Conservation (phyloP, 768 basidiomycete species). For the Auricularia sp. region DNA sequence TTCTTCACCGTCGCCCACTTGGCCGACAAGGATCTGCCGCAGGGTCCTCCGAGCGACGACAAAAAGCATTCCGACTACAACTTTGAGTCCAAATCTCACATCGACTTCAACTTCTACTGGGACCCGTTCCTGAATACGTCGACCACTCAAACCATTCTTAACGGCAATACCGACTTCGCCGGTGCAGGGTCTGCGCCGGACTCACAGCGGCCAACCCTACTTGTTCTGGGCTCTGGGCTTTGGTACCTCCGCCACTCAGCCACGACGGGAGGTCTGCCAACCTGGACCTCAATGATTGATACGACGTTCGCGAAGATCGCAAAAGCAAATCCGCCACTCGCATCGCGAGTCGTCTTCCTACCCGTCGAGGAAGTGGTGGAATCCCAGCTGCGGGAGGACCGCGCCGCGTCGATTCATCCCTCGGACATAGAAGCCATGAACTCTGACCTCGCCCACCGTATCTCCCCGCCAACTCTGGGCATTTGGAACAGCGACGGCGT, state of each 20-base stretch:
- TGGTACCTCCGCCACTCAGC: constrained; percentile 80
- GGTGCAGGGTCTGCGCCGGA: constrained; percentile 17
- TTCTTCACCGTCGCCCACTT: constrained; percentile 65
- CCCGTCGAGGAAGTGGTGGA: constrained; percentile 66
- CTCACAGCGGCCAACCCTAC: constrained; percentile 39
- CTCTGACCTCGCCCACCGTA: constrained; percentile 64
- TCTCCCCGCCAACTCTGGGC: constrained; percentile 26
- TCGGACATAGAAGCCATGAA: constrained; percentile 90
- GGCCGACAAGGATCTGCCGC: constrained; percentile 48
- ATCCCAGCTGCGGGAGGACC: constrained; percentile 52
- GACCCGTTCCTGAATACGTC: constrained; percentile 80
- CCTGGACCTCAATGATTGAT: constrained; percentile 73
- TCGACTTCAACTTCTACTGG: constrained; percentile 58
- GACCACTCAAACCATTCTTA: constrained; percentile 36
- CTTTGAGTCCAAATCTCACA: constrained; percentile 35
- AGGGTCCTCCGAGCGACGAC: constrained; percentile 40
- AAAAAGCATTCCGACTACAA: constrained; percentile 61
- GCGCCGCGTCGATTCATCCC: constrained; percentile 57
- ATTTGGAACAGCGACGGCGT: background rate
- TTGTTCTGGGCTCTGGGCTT: constrained; percentile 77
- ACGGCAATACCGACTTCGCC: constrained; percentile 10
- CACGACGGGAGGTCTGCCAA: constrained; percentile 59
- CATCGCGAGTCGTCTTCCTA: constrained; percentile 67
- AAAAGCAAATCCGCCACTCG: constrained; percentile 29
- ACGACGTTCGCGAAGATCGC: constrained; percentile 43